Percentiles rank a stretch among this genome's conserved stretches.
phyloP scores from a whole-genome alignment of 768 basidiomycete species.

The Mycena haematopus region DNA sequence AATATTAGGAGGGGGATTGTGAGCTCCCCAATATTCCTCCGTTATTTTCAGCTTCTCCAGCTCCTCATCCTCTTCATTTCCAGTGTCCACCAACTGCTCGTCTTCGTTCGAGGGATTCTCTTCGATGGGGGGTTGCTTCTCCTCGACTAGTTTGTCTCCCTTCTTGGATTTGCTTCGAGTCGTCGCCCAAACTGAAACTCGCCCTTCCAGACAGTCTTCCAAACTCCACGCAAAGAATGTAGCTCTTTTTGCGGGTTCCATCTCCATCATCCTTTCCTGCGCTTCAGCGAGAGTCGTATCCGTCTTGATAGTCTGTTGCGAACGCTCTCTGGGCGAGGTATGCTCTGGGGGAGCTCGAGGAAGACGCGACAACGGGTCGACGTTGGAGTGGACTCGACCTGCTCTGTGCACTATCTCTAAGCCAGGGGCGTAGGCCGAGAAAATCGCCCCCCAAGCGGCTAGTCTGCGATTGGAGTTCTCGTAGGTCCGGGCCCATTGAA shows the following conservation, averaged over 20 bases:
- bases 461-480: not conserved
- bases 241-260: not conserved
- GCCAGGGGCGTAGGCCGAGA: not conserved
- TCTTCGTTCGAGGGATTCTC: no score
- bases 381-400: not conserved
- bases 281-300: not conserved
- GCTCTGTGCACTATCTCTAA: not conserved
- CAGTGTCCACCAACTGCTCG: not conserved
- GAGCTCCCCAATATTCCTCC: not conserved
- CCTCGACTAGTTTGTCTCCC: not conserved
- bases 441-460: not conserved
- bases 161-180: no score
- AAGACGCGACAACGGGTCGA: not conserved
- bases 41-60: not conserved
- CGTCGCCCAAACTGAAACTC: not conserved
- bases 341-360: not conserved
- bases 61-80: not conserved
- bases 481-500: not conserved
- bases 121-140: not conserved
- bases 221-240: not conserved
- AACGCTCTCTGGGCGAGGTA: not conserved
- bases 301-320: not conserved
- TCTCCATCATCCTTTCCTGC: not conserved
- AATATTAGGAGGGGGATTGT: not conserved
- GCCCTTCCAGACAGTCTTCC: not conserved